These are phyloP conservation scores for Colletotrichum kahawae DNA, from an alignment of 2,329 filamentous ascomycete genomes.

Conservation along the genomic window DNA sequence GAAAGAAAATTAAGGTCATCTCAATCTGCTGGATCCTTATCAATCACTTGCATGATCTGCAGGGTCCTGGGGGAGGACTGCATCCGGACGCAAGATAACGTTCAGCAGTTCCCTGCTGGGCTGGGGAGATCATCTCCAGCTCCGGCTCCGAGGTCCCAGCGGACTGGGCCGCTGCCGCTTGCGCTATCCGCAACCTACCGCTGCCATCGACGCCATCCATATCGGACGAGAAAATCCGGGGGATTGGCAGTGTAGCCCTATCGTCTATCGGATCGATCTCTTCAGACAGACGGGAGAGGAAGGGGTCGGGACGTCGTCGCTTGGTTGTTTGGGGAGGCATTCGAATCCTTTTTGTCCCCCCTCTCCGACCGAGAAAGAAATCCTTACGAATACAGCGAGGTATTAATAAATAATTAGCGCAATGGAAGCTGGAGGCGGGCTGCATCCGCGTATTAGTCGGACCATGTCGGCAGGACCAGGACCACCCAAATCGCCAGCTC, in stretches of 20 bases:
- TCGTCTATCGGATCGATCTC: not conserved
- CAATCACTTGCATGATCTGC: conserved; percentile 22
- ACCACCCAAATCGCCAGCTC: conserved; percentile 16
- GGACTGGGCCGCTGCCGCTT: conserved; percentile 16
- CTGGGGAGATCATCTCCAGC: conserved; percentile 1
- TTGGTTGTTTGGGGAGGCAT: not conserved
- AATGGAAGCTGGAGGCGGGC: conserved; percentile 5
- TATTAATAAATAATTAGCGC: not conserved
- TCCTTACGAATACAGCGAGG: not conserved
- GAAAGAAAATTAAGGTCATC: not conserved
- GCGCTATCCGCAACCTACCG: not conserved
- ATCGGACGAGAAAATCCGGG: conserved; percentile 9
- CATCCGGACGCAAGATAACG: conserved; percentile 15
- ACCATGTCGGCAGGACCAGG: conserved; percentile 20
- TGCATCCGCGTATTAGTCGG: conserved; percentile 3
- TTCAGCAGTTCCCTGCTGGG: conserved; percentile 16
- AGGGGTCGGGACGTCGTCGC: not conserved
- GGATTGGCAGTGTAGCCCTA: not conserved
- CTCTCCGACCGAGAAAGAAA: not conserved
- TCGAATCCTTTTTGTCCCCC: not conserved
- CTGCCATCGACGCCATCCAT: not conserved
- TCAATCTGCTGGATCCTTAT: not conserved
- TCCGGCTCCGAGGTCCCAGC: conserved; percentile 18
- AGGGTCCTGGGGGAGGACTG: conserved; percentile 12
- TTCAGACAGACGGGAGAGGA: not conserved